Percentiles rank a stretch among this genome's conserved stretches.
These are phyloP conservation scores for Aspergillus sp. DNA, from an alignment of 2,329 filamentous ascomycete species.

Conservation along the genomic window DNA sequence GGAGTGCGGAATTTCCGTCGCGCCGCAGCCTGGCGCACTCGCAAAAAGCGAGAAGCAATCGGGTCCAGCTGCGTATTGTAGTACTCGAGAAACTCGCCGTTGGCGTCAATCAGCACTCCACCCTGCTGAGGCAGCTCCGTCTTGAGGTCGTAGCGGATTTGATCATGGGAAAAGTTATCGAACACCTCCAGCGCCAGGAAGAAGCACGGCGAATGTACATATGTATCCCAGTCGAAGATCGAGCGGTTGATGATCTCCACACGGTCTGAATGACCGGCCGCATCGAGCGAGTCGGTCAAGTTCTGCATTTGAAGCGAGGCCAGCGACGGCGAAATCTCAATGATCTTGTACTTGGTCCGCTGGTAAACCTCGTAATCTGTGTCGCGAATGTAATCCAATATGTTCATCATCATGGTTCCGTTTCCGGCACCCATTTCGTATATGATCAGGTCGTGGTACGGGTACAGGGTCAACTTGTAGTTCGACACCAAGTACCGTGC, in stretches of 20 bases:
- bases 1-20: constrained; percentile 47
- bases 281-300: constrained; percentile 65
- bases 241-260: constrained; percentile 94
- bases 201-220: constrained; percentile 91
- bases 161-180: constrained; percentile 96
- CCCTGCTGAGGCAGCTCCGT: constrained; percentile 86
- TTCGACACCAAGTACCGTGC: constrained; percentile 95
- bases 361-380: constrained; percentile 89
- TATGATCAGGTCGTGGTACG: constrained; percentile 94
- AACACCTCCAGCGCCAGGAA: constrained; percentile 98
- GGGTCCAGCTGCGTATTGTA: constrained; percentile 81
- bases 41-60: constrained; percentile 76
- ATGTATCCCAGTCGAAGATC: constrained; percentile 89
- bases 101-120: constrained; percentile 77
- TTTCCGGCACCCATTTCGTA: constrained; percentile 99
- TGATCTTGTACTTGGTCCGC: constrained; percentile 89
- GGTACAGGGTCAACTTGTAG: constrained; percentile 91
- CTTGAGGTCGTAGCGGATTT: constrained; percentile 81
- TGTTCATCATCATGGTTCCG: constrained; percentile 96
- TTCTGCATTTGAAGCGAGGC: constrained; percentile 75
- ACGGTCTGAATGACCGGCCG: constrained; percentile 75
- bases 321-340: constrained; percentile 86
- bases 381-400: constrained; percentile 92
- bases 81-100: constrained; percentile 93
- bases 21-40: constrained; percentile 75